Evolutionary conservation across 257 asterid genomes (phyloP), one percentile per base, ranked within the genome.

Genomic region (Solanum commersonii): DNA sequence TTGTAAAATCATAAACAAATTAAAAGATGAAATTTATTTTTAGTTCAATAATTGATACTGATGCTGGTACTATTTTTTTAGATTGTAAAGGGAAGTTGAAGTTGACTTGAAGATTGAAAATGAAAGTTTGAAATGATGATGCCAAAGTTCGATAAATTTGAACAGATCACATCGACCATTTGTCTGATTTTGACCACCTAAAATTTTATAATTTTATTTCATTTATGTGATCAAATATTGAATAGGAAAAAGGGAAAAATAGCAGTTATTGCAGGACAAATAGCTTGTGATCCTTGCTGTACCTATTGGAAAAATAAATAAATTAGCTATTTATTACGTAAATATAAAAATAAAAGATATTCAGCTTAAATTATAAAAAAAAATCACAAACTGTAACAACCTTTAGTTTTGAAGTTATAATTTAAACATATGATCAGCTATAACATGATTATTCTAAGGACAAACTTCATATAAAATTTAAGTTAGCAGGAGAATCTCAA

Each of bases 21-120:
- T 20, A 59, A 59, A 20, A 59, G 2, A 59, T 59, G 67, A 1
- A 20, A 20, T 59, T 59, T 59, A 6, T 13, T 79, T 46, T 46
- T 46, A 14, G 56, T 46, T 46, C 14, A 46, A 46, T 46, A 46
- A 52, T 52, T 16, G 63, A 52, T 3, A 52, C 9, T 2, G 60
- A 52, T 52, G 60, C 10, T 16, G 8, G 56, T 52, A 16, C 0
- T 49, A 1, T 6, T 5, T 49, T 49, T 11, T 52, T 49, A 0
- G 16, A 5, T 52, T 46, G 25, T 16, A 44, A 40, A 16, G 37
- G 10, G 0, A 29, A 29, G 84, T 81, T 46, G 85, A 1, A 13
- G 70, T 82, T 82, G 85, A 82, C 85, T 82, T 29, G 70, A 82
- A 18, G 2, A 49, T 49, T 49, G 85, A 49, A 81, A 82, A 27